A percentile compares a stretch with the other conserved stretches of the same genome.
Evolutionary conservation across 1,284 basidiomycete genomes (phyloP).

Genomic region (Melampsora larici-populina): DNA sequence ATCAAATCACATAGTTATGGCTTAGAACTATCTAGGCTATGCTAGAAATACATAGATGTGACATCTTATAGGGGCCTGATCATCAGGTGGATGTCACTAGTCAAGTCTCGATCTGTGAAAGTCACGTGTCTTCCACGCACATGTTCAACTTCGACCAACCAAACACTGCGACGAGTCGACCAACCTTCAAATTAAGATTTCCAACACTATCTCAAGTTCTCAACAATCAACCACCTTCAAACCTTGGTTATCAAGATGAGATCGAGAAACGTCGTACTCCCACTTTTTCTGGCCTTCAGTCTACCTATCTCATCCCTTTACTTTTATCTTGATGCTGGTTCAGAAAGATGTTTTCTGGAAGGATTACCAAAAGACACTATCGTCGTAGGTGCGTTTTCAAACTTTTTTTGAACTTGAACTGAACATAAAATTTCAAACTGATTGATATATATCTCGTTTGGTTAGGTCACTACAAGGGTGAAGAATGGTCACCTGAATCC

Average conservation of each 20-base stretch:
- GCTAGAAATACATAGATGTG: no score
- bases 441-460: not conserved
- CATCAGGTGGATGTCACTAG: no score
- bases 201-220: not conserved
- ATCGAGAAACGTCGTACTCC: not conserved
- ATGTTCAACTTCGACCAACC: no score
- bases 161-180: no score
- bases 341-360: conserved; percentile 77
- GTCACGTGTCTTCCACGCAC: no score
- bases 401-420: not conserved
- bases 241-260: not conserved
- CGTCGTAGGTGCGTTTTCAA: conserved; percentile 67
- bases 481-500: conserved; percentile 77
- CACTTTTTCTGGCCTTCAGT: conserved; percentile 12
- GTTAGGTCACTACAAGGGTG: conserved; percentile 81
- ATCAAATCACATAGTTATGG: no score
- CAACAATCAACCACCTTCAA: not conserved
- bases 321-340: conserved; percentile 56
- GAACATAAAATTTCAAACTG: not conserved
- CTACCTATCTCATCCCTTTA: conserved; percentile 50
- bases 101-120: no score
- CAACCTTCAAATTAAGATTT: not conserved
- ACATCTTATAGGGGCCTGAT: no score
- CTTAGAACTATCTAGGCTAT: no score
- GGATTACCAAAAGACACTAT: conserved; percentile 95